phyloP scores from a whole-genome alignment of 192 early-diverging fungal genomes.

The Coemansia sp. region DNA sequence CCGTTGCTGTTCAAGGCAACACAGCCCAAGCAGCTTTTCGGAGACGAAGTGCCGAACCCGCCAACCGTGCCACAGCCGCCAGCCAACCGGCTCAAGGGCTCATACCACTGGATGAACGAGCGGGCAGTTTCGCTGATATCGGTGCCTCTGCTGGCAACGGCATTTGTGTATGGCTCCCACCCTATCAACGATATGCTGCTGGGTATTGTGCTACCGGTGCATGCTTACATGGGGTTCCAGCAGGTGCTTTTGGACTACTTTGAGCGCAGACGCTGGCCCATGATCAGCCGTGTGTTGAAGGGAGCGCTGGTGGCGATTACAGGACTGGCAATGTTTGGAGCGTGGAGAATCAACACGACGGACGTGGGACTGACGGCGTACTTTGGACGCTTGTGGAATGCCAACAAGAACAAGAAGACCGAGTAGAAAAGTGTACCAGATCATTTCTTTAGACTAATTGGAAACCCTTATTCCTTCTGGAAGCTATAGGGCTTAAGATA shows the following conservation, averaged over 20 bases:
- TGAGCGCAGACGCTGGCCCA: conserved; percentile 61
- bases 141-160: conserved; percentile 74
- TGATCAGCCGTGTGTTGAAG: conserved; percentile 59
- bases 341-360: conserved; percentile 93
- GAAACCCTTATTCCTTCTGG: too few species aligned
- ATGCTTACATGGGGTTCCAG: conserved; percentile 85
- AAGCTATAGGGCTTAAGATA: too few species aligned
- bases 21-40: conserved; percentile 24
- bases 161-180: conserved; percentile 75
- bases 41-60: conserved; percentile 51
- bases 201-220: conserved; percentile 86
- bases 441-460: too few species aligned
- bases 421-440: neutral
- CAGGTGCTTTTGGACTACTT: conserved; percentile 81
- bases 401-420: conserved; percentile 41
- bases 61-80: conserved; percentile 48
- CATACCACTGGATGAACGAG: conserved; percentile 96
- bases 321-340: conserved; percentile 73
- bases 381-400: conserved; percentile 80
- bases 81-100: conserved; percentile 72
- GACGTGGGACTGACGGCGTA: conserved; percentile 93
- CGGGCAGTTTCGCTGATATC: conserved; percentile 74
- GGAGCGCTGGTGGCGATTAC: conserved; percentile 71
- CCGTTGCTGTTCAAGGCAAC: conserved; percentile 37
- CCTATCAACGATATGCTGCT: conserved; percentile 86